phyloP scores from a whole-genome alignment of 2,329 filamentous ascomycete species.

The Ophioceras dolichostomum region DNA sequence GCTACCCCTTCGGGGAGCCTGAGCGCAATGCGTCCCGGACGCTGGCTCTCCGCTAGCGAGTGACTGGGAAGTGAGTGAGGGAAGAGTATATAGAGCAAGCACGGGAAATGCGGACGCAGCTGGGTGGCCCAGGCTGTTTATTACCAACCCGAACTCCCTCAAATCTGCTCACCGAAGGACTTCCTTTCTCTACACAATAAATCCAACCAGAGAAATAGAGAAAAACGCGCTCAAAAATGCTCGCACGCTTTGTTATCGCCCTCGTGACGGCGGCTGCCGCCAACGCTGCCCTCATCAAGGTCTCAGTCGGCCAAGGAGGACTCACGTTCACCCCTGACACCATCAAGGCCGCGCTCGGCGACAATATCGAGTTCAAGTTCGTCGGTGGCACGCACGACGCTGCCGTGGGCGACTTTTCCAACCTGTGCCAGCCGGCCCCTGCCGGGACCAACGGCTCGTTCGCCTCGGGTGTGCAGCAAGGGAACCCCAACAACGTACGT shows the following conservation, averaged over 20 bases:
- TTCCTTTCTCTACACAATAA: no score
- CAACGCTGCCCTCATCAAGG: slow-evolving; percentile 1
- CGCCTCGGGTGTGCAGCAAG: slow-evolving; percentile 1
- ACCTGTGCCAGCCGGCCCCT: slow-evolving; percentile 33
- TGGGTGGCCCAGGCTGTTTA: no score
- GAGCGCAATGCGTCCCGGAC: no score
- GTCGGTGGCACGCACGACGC: slow-evolving; percentile 36
- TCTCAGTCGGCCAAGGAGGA: slow-evolving; percentile 27
- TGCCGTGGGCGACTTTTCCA: slow-evolving; percentile 31
- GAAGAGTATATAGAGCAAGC: no score
- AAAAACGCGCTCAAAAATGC: background rate
- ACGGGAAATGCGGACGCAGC: no score
- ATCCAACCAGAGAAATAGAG: no score
- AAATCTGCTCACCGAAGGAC: no score
- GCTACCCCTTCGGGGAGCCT: no score
- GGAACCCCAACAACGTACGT: background rate
- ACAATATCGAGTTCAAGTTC: slow-evolving; percentile 42
- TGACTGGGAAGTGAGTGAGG: no score
- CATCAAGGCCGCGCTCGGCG: slow-evolving; percentile 24
- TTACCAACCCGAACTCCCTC: no score
- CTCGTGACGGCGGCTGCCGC: background rate
- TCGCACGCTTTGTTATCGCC: background rate
- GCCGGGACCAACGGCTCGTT: slow-evolving; percentile 1
- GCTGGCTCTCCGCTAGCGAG: no score
- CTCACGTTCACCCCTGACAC: slow-evolving; percentile 29